These are phyloP conservation scores for Prunus dulcis DNA, from an alignment of 306 rosid species.

Conservation along the genomic window DNA sequence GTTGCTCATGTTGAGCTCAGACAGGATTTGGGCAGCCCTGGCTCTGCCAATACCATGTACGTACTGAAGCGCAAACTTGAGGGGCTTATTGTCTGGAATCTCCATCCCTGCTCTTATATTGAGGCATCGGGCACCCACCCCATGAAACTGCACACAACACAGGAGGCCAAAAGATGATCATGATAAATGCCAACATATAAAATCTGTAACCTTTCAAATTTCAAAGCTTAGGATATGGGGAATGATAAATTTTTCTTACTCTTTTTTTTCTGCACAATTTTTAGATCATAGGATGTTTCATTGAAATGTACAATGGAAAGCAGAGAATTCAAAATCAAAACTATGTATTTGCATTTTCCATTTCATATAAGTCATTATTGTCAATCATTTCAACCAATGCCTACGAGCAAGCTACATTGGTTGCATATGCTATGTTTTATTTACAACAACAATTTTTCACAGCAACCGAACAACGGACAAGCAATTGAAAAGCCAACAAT, in stretches of 20 bases:
- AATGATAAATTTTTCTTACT: background rate
- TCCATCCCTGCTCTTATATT: constrained; percentile 73
- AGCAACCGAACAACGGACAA: background rate
- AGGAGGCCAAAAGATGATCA: background rate
- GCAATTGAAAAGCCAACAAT: background rate
- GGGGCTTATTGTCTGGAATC: constrained; percentile 68
- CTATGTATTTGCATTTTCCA: background rate
- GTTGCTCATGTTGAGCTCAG: constrained; percentile 59
- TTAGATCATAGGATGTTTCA: background rate
- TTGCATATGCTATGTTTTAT: background rate
- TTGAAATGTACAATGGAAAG: too few relatives aligned
- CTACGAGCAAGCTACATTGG: background rate
- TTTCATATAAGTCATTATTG: background rate
- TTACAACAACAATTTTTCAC: background rate
- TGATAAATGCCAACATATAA: background rate
- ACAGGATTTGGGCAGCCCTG: constrained; percentile 57
- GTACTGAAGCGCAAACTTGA: constrained; percentile 57
- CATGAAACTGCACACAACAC: constrained; percentile 34
- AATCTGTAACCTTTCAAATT: background rate
- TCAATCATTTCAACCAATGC: background rate
- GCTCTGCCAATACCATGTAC: constrained; percentile 65
- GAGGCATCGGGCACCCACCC: constrained; percentile 38
- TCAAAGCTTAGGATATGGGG: background rate
- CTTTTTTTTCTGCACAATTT: background rate
- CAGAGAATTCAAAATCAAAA: too few relatives aligned